These are phyloP conservation scores for Fusarium camptoceras DNA, from an alignment of 2,329 filamentous ascomycete species.

Conservation along the genomic window DNA sequence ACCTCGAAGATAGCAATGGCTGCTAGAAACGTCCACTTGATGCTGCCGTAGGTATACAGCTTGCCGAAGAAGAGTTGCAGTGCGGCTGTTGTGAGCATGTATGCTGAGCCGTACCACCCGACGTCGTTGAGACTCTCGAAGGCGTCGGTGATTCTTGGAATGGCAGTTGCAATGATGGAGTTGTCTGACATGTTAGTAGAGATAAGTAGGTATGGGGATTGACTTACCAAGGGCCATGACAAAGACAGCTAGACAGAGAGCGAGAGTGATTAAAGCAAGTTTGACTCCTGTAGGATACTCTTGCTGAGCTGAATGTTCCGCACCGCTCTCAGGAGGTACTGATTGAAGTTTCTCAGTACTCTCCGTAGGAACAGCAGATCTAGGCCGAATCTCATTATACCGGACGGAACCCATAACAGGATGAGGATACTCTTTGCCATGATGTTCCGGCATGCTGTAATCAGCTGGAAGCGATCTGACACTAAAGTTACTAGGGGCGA, in stretches of 20 bases:
- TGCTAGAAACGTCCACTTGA: conserved; percentile 56
- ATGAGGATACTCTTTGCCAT: conserved; percentile 32
- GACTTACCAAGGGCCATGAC: conserved; percentile 55
- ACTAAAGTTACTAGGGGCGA: conserved; percentile 41
- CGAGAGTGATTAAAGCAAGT: conserved; percentile 52
- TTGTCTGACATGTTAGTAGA: conserved; percentile 47
- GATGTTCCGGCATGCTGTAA: conserved; percentile 23
- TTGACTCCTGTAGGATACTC: conserved; percentile 45
- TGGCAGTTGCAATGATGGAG: conserved; percentile 58
- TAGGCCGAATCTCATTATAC: conserved; percentile 37
- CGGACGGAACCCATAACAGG: conserved; percentile 43
- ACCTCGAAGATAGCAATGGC: conserved; percentile 57
- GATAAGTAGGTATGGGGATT: rapidly evolving
- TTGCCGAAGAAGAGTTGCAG: conserved; percentile 57
- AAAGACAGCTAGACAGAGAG: conserved; percentile 55
- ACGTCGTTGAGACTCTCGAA: conserved; percentile 60
- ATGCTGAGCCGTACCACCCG: conserved; percentile 62
- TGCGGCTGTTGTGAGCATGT: conserved; percentile 56
- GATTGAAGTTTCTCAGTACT: conserved; percentile 48
- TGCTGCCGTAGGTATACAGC: conserved; percentile 59
- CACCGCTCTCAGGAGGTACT: neutral
- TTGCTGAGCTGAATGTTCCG: conserved; percentile 5
- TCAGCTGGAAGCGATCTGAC: conserved; percentile 39
- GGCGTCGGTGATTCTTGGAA: conserved; percentile 57
- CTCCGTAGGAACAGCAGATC: conserved; percentile 36